These are phyloP conservation scores for Phytophthora colocasiae DNA, from an alignment of 352 stramenopile genomes.

Conservation along the genomic window DNA sequence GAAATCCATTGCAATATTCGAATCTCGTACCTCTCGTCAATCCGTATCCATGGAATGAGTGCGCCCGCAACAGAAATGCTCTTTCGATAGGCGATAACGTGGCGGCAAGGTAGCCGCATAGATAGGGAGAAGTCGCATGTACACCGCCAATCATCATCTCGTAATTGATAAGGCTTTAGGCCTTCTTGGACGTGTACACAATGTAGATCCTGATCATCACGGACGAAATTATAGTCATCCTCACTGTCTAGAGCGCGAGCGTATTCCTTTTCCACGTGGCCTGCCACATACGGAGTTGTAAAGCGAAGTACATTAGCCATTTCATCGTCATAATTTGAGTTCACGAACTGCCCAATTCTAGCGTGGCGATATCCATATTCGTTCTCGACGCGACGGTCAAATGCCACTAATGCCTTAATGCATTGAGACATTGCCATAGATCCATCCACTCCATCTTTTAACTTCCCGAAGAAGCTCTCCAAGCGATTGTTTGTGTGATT, in stretches of 20 bases:
- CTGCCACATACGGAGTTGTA: slow-evolving; percentile 27
- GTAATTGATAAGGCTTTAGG: background rate
- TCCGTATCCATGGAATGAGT: slow-evolving; percentile 14
- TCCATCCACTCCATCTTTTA: background rate
- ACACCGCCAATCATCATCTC: slow-evolving; percentile 9
- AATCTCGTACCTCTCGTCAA: slow-evolving; percentile 8
- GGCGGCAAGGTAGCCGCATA: slow-evolving; percentile 17
- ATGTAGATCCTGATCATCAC: background rate
- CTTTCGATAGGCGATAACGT: slow-evolving; percentile 26
- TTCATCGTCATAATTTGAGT: slow-evolving; percentile 29
- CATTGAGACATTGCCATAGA: background rate
- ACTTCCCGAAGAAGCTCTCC: slow-evolving; percentile 27
- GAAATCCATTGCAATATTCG: background rate
- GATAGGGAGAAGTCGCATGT: background rate
- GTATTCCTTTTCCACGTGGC: slow-evolving; percentile 20
- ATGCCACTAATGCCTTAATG: background rate
- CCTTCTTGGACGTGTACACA: background rate
- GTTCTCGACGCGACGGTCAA: too few relatives aligned
- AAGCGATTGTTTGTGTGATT: slow-evolving; percentile 45
- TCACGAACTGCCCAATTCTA: slow-evolving; percentile 6
- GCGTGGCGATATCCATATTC: too few relatives aligned
- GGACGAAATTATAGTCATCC: background rate
- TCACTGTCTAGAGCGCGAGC: background rate
- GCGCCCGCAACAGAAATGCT: background rate
- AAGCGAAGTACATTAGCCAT: slow-evolving; percentile 27